Percentiles rank a stretch among this genome's conserved stretches.
Conservation (phyloP, 1,284 basidiomycete genomes). For the Leucoagaricus sp. region DNA sequence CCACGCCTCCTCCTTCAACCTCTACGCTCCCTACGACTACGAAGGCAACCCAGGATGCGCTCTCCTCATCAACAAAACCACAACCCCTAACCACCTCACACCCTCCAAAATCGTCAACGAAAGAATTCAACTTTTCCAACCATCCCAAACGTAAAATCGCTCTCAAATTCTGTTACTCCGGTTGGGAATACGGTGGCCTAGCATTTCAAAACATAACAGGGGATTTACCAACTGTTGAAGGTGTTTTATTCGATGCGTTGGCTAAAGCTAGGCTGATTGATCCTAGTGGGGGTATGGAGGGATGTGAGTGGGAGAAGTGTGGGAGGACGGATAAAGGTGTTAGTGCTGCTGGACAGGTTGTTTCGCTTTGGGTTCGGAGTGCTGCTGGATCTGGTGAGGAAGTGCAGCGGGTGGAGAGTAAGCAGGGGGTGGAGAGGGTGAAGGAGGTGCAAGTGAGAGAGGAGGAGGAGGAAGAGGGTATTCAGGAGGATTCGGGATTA, state of each 20-base stretch:
- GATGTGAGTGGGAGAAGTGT: slow-evolving; percentile 89
- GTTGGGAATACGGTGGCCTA: slow-evolving; percentile 90
- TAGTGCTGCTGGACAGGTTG: slow-evolving; percentile 92
- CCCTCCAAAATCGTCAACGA: slow-evolving; percentile 17
- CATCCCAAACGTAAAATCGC: slow-evolving; percentile 88
- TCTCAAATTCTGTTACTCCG: slow-evolving; percentile 89
- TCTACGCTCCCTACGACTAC: background rate
- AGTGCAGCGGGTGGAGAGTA: slow-evolving; percentile 11
- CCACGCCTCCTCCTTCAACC: background rate
- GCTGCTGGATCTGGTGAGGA: slow-evolving; percentile 36
- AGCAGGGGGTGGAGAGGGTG: too few relatives aligned
- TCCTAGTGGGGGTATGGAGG: slow-evolving; percentile 72
- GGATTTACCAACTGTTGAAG: slow-evolving; percentile 95
- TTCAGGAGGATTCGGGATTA: slow-evolving; percentile 30
- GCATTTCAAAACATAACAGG: slow-evolving; percentile 77
- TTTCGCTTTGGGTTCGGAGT: slow-evolving; percentile 89
- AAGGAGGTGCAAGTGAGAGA: slow-evolving; percentile 8
- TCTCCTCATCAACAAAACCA: background rate
- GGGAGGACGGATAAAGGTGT: slow-evolving; percentile 96
- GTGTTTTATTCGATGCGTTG: slow-evolving; percentile 82
- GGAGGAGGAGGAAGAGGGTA: slow-evolving; percentile 17
- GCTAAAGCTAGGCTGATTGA: slow-evolving; percentile 79
- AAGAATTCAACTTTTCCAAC: slow-evolving; percentile 62
- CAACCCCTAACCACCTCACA: background rate
- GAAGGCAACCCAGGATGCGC: background rate